Base-by-base conservation (phyloP, 2,329 filamentous ascomycete genomes). In the Fusarium ambrosium region DNA sequence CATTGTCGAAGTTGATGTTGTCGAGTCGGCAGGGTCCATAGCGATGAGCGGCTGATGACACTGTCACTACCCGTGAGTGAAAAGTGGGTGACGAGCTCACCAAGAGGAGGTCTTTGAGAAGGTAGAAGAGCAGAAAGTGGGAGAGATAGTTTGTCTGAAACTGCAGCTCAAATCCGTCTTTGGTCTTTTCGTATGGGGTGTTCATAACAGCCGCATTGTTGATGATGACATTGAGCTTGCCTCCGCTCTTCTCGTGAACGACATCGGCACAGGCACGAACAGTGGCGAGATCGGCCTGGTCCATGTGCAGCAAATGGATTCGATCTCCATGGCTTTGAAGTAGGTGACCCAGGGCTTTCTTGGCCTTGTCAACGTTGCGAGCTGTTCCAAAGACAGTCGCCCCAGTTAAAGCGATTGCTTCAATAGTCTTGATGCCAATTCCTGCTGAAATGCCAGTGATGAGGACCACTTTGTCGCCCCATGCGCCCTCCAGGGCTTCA, bases 121-220 rank as follows among this genome's bases (percentile, higher is more conserved):
- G 4, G 14, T 58, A 58, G n/a, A 58, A 58, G 53, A 37, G 32
- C 2, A 58, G 14, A 2, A 58, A 58, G 13, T 58, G 53, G 5
- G 53, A 36, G 20, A 36, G 53, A 11, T 58, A 37, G 20, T 58
- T 58, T 58, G n/a, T 58, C 32, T 58, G 53, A 20, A 58, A 37
- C 20, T 58, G 53, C 0, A 58, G 20, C 32, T 58, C 53, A 18
- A 37, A 37, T 9, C 53, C n/a, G 20, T 58, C 53, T 3, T 37
- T 58, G 11, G 51, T 56, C 29, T 37, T 58, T 58, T 58, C 53
- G n/a, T 58, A 36, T 16, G 53, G 53, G 3, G 29, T 58, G 34
- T 58, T 58, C 53, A 58, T 58, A 14, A 58, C 53, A 6, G 53
- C 53, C 6, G 53, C 53, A 14, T 58, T 58, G 32, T 58, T 58